Base-by-base conservation (phyloP, 805 yeast genomes). In the Kodamaea leandrae region DNA sequence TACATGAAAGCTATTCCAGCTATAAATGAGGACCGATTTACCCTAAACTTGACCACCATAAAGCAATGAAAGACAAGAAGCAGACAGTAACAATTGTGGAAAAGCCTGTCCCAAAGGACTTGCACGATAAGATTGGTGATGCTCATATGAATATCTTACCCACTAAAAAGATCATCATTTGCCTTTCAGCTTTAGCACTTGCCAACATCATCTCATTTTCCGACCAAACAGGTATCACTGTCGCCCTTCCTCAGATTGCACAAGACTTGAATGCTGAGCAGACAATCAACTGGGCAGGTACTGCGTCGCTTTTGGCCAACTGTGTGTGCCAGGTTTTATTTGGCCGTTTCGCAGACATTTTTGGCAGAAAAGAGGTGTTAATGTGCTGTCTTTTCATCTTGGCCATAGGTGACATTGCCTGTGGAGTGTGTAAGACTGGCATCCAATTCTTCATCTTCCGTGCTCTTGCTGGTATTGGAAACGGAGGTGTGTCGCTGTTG, bases 221-320 rank as follows among this genome's bases (percentile, higher is more conserved):
- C 10, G 82, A 76, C 55, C 78, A 72, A 46, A 69, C 75, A 2
- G 66, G 76, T 20, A 65, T 74, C 24, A 65, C 75, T 1, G 72
- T 75, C 9, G 76, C 76, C 2, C 64, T 75, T 24, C 68, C 82
- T 1, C 44, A 51, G n/a, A 76, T 77, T 26, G 78, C 75, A 6
- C 52, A 61, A 19, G 79, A 70, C 23, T 57, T 77, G 34, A 42
- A 74, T 36, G 76, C 79, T 2, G 61, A 65, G 30, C 60, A 59
- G 14, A 68, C 79, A 1, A 74, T 78, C 32, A 68, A 77, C 35
- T 78, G 84, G 83, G 80, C 79, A 0, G 81, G 81, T 10, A 72
- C 83, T 0, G 71, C 81, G 2, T 55, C 72, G 12, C 55, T 76
- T 20, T 68, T 78, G 37, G 77, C 81, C 4, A 71, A 70, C 37